A percentile compares a stretch with the other conserved stretches of the same genome.
Conservation (phyloP, 73 alveolate genomes). For the Paramecium sonneborni region DNA sequence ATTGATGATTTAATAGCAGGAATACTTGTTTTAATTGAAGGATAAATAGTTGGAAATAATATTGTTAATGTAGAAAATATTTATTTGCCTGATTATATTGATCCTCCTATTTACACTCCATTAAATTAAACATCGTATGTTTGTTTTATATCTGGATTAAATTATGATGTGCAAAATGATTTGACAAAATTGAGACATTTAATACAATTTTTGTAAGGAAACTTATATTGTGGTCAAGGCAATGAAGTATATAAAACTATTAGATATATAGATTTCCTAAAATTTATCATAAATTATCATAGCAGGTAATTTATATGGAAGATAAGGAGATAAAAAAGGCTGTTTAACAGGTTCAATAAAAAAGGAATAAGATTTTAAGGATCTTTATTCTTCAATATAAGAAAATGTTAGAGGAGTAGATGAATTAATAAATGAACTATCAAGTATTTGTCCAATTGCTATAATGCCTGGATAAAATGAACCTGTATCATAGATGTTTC, state of each 20-base stretch:
- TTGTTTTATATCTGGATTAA: constrained; percentile 24
- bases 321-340: not conserved
- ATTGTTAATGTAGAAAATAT: not conserved
- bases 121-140: not conserved
- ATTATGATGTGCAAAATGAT: not conserved
- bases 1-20: constrained; percentile 17
- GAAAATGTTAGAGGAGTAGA: not conserved
- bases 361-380: not conserved
- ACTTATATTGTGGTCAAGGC: not conserved
- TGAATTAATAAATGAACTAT: not conserved
- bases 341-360: constrained; percentile 12
- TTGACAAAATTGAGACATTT: not conserved
- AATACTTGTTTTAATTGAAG: constrained; percentile 20
- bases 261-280: not conserved
- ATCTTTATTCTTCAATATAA: not conserved
- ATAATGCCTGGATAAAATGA: constrained; percentile 52
- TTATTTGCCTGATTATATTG: not conserved
- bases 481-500: not conserved
- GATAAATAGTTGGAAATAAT: not conserved
- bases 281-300: not conserved
- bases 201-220: not conserved
- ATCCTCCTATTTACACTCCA: not conserved
- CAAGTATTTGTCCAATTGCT: not conserved
- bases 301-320: constrained; percentile 37
- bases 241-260: not conserved